Base-by-base conservation (phyloP, 179 eudicot genomes). In the Pouteria campechiana region DNA sequence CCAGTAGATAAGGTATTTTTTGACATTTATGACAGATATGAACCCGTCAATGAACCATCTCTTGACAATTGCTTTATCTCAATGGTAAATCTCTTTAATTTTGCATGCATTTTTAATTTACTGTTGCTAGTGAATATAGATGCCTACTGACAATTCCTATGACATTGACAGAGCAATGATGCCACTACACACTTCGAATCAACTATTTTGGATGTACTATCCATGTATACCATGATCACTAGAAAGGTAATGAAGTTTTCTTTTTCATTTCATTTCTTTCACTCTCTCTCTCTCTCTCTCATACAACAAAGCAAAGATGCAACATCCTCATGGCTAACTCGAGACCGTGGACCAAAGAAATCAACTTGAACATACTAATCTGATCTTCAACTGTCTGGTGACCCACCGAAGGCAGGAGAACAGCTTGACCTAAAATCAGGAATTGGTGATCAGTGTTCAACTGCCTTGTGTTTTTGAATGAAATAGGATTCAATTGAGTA, bases 51-150 rank as follows among this genome's bases (percentile, higher is more conserved):
- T 53, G 92, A 85, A 60, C 78, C 87, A 27, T 49, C 92, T 42
- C 57, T 64, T 22, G 95, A 84, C 65, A 81, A 78, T 41, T 84
- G 95, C 49, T 77, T 84, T 54, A 65, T 84, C 59, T 81, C 95
- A 23, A 57, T 64, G 20, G 95, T 85, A 45, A 51, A 72, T 51
- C 54, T 55, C 42, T 37, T 11, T 43, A 25, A 50, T 17, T 6
- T n/a, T 43, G 51, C 42, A 29, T 24, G 33, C 38, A 36, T 41
- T 47, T 2, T 41, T n/a, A 7, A 27, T 6, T 29, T 7, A n/a
- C 11, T 9, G 31, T 49, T 34, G 34, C 23, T 44, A n/a, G n/a
- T n/a, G n/a, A n/a, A n/a, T n/a, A n/a, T n/a, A n/a, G n/a, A n/a
- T 44, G 27, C 41, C 20, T 52, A 44, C 25, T 48, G 20, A 7